These are phyloP conservation scores for Dactylellina cionopaga DNA, from an alignment of 2,329 filamentous ascomycete species.

Conservation along the genomic window DNA sequence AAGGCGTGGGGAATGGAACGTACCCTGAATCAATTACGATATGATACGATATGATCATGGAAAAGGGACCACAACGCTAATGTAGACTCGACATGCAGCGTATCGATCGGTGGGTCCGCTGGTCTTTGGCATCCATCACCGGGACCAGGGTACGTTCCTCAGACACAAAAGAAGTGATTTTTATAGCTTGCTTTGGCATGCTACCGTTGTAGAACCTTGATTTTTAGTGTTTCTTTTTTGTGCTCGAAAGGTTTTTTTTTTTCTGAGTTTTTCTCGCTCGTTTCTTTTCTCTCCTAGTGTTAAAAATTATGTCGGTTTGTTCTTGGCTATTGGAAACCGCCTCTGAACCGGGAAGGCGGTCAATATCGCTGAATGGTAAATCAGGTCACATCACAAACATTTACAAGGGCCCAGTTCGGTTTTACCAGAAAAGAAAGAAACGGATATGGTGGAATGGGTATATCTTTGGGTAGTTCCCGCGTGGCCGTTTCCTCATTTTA, in stretches of 20 bases:
- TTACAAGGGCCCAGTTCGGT: too few relatives aligned
- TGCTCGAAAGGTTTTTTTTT: too few relatives aligned
- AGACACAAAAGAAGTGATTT: too few relatives aligned
- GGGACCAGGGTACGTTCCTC: too few relatives aligned
- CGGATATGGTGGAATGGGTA: slow-evolving; percentile 43
- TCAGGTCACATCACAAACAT: slow-evolving; percentile 33
- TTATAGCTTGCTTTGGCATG: too few relatives aligned
- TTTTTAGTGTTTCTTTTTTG: slow-evolving; percentile 30
- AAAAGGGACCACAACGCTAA: slow-evolving; percentile 24
- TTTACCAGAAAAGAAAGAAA: background rate
- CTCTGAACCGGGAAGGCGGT: slow-evolving; percentile 25
- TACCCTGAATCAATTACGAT: slow-evolving; percentile 26
- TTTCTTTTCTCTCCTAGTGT: slow-evolving; percentile 32
- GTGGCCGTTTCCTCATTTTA: slow-evolving; percentile 2
- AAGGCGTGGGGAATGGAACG: slow-evolving; percentile 21
- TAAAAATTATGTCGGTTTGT: too few relatives aligned
- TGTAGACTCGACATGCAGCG: slow-evolving; percentile 27
- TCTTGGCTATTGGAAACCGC: background rate
- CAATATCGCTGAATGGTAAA: slow-evolving; percentile 1
- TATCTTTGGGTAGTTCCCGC: slow-evolving; percentile 45
- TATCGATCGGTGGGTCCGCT: slow-evolving; percentile 43
- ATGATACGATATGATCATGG: slow-evolving; percentile 40
- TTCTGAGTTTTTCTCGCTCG: too few relatives aligned
- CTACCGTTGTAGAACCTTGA: slow-evolving; percentile 32
- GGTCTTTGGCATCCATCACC: background rate